A percentile compares a stretch with the other conserved stretches of the same genome.
Evolutionary conservation across 345 rosid genomes (phyloP).

Genomic region (Zanthoxylum bungeanum): DNA sequence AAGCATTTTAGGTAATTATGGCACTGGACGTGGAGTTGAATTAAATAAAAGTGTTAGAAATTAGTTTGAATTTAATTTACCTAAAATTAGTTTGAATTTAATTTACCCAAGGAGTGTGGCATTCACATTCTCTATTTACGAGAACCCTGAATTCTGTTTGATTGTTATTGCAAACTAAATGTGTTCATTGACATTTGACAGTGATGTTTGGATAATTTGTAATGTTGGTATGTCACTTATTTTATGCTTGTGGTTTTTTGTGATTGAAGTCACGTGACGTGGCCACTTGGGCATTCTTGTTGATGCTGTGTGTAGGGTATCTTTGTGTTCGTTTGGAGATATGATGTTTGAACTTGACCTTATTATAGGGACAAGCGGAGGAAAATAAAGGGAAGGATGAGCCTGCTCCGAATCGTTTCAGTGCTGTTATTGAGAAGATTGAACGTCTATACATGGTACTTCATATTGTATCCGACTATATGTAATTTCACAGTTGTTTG

Average conservation of each 20-base stretch:
- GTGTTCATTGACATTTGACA: not conserved
- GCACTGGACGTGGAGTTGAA: not conserved
- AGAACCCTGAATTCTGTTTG: not conserved
- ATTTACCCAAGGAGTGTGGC: too few species aligned
- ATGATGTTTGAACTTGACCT: conserved; percentile 14
- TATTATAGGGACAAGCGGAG: conserved; percentile 44
- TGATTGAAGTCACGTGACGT: not conserved
- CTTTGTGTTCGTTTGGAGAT: not conserved
- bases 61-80: not conserved
- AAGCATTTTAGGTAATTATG: not conserved
- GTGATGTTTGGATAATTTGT: not conserved
- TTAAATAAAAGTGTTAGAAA: not conserved
- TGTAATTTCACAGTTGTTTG: not conserved
- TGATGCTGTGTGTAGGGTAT: not conserved
- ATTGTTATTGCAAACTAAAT: not conserved
- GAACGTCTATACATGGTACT: conserved; percentile 91
- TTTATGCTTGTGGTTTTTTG: not conserved
- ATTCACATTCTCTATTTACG: too few species aligned
- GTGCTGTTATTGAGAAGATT: conserved; percentile 91
- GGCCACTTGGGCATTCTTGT: too few species aligned
- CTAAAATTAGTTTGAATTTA: too few species aligned
- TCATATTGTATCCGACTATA: not conserved
- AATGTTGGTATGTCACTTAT: not conserved
- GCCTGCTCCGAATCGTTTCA: conserved; percentile 68
- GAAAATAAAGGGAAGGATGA: conserved; percentile 55